Percentiles rank a stretch among this genome's conserved stretches.
phyloP scores from a whole-genome alignment of 2,329 filamentous ascomycete genomes.

The Colletotrichum sublineola region DNA sequence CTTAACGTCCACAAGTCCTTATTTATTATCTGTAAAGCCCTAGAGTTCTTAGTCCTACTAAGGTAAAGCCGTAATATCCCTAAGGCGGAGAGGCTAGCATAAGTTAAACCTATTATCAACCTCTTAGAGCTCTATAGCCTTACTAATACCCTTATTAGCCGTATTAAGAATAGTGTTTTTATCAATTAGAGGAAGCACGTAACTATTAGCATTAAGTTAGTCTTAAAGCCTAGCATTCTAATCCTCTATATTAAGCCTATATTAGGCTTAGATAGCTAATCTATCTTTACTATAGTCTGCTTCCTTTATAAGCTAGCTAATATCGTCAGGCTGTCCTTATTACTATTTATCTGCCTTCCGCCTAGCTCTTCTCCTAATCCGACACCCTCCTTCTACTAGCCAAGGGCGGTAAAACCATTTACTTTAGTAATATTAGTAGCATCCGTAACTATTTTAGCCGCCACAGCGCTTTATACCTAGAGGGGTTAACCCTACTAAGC shows the following conservation, averaged over 20 bases:
- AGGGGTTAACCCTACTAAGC: slow-evolving; percentile 79
- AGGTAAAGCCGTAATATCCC: slow-evolving; percentile 76
- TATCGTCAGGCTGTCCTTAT: slow-evolving; percentile 75
- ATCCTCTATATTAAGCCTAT: slow-evolving; percentile 75
- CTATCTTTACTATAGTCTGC: slow-evolving; percentile 74
- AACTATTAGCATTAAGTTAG: slow-evolving; percentile 72
- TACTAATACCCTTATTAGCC: slow-evolving; percentile 62
- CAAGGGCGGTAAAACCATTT: slow-evolving; percentile 75
- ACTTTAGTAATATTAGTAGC: slow-evolving; percentile 75
- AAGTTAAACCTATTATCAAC: slow-evolving; percentile 84
- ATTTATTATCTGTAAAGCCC: slow-evolving; percentile 81
- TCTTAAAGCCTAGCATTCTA: slow-evolving; percentile 70
- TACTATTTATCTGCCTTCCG: slow-evolving; percentile 79
- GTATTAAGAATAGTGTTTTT: slow-evolving; percentile 65
- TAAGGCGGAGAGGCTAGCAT: slow-evolving; percentile 77
- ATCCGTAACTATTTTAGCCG: slow-evolving; percentile 75
- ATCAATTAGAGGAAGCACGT: slow-evolving; percentile 68
- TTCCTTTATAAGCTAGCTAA: slow-evolving; percentile 76
- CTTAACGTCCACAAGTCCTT: slow-evolving; percentile 82
- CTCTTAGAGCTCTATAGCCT: slow-evolving; percentile 64
- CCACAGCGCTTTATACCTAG: slow-evolving; percentile 73
- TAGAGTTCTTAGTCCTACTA: slow-evolving; percentile 80
- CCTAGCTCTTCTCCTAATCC: slow-evolving; percentile 75
- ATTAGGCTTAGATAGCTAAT: slow-evolving; percentile 76
- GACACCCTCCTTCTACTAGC: slow-evolving; percentile 75